A percentile compares a stretch with the other conserved stretches of the same genome.
Conservation (phyloP, 2,329 filamentous ascomycete species). For the Pseudopithomyces chartarum region DNA sequence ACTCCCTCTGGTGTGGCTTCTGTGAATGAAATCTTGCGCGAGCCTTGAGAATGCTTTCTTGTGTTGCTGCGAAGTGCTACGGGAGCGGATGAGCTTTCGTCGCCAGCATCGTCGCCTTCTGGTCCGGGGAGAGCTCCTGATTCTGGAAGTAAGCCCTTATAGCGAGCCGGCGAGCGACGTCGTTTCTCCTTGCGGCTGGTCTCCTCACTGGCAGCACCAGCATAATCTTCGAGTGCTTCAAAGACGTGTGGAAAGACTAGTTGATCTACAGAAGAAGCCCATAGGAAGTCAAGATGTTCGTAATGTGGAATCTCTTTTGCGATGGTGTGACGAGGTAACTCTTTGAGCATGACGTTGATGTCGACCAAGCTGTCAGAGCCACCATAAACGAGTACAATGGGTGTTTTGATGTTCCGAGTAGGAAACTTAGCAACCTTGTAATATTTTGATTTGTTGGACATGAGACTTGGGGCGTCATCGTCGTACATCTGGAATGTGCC, state of each 20-base stretch:
- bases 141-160: conserved; percentile 31
- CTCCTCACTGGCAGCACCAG: conserved; percentile 20
- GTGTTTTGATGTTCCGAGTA: conserved; percentile 95
- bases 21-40: conserved; percentile 14
- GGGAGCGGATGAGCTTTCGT: conserved; percentile 34
- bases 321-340: conserved; percentile 82
- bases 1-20: conserved; percentile 10
- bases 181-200: conserved; percentile 23
- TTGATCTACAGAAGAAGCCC: conserved; percentile 82
- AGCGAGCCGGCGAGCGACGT: conserved; percentile 35
- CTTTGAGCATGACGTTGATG: conserved; percentile 88
- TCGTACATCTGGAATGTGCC: conserved; percentile 98
- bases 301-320: conserved; percentile 89
- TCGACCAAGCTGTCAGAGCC: conserved; percentile 93
- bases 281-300: conserved; percentile 95
- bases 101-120: conserved; percentile 32
- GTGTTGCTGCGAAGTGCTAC: conserved; percentile 14
- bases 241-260: conserved; percentile 92
- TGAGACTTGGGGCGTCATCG: conserved; percentile 82
- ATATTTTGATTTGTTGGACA: conserved; percentile 77
- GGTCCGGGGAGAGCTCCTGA: conserved; percentile 23
- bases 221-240: conserved; percentile 77
- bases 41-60: conserved; percentile 29
- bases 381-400: conserved; percentile 90
- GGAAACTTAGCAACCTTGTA: conserved; percentile 97